Evolutionary conservation across 192 early-diverging fungal genomes (phyloP).

Genomic region (Dispira simplex): DNA sequence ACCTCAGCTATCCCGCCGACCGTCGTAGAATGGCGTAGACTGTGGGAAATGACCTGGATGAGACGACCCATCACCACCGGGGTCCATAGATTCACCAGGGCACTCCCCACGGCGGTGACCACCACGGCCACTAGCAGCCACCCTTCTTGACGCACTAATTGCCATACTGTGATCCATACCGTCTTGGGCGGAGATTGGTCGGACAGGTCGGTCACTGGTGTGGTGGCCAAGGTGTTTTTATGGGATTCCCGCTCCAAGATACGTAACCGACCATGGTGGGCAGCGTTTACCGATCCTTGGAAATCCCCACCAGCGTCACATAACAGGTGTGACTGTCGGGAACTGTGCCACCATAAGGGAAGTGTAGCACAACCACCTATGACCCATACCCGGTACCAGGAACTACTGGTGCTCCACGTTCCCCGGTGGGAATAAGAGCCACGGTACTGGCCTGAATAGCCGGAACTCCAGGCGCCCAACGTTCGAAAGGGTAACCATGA

Average conservation of each 20-base stretch:
- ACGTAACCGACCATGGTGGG: neutral
- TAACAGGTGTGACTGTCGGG: neutral
- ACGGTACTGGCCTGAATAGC: too few species aligned
- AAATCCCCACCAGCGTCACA: neutral
- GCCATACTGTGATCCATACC: constrained; percentile 19
- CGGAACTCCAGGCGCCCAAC: too few species aligned
- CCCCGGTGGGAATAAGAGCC: too few species aligned
- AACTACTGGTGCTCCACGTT: neutral
- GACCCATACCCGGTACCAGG: neutral
- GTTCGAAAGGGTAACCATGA: too few species aligned
- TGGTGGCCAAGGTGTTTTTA: neutral
- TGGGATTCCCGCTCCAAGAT: constrained; percentile 6
- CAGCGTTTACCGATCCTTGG: neutral
- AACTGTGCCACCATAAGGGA: neutral
- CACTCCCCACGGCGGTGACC: constrained; percentile 37
- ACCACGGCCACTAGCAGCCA: constrained; percentile 32
- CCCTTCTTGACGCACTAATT: constrained; percentile 33
- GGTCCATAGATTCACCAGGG: constrained; percentile 33
- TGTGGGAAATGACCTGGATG: constrained; percentile 34
- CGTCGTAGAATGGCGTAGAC: constrained; percentile 13
- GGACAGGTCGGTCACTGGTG: neutral
- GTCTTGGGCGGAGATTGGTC: too few species aligned
- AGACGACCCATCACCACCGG: constrained; percentile 39
- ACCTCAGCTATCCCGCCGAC: neutral
- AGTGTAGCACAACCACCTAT: neutral